These are phyloP conservation scores for Mycena amicta DNA, from an alignment of 768 basidiomycete genomes.

Conservation along the genomic window DNA sequence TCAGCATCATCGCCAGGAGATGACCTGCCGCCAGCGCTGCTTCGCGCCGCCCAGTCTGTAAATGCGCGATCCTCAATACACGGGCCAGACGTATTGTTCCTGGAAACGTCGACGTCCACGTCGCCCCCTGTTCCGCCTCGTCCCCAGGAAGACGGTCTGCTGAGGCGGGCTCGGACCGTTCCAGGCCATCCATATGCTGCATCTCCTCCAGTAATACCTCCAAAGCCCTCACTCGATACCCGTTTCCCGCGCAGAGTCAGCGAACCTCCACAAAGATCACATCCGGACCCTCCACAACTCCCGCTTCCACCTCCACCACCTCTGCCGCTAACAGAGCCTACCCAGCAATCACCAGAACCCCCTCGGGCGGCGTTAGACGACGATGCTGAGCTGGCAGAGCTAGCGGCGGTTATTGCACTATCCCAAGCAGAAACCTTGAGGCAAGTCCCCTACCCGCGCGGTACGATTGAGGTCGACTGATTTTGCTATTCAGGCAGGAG, in stretches of 20 bases:
- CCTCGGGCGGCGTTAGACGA: constrained; percentile 32
- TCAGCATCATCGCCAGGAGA: neutral
- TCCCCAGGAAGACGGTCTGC: neutral
- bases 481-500: constrained; percentile 25
- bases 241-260: neutral
- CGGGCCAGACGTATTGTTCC: neutral
- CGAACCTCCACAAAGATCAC: neutral
- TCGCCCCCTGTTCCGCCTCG: neutral
- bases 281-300: constrained; percentile 4
- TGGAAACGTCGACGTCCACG: neutral
- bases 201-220: constrained; percentile 35
- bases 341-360: constrained; percentile 13
- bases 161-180: neutral
- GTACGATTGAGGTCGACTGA: no score
- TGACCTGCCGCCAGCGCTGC: neutral
- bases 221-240: constrained; percentile 35
- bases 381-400: constrained; percentile 31
- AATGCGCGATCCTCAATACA: neutral
- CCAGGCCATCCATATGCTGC: neutral
- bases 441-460: no score
- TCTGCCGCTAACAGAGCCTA: constrained; percentile 14
- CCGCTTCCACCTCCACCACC: constrained; percentile 22
- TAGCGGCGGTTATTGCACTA: constrained; percentile 50
- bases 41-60: neutral
- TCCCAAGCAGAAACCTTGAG: constrained; percentile 45